These are phyloP conservation scores for Dipodascus albidus DNA, from an alignment of 805 yeast genomes.

Conservation along the genomic window DNA sequence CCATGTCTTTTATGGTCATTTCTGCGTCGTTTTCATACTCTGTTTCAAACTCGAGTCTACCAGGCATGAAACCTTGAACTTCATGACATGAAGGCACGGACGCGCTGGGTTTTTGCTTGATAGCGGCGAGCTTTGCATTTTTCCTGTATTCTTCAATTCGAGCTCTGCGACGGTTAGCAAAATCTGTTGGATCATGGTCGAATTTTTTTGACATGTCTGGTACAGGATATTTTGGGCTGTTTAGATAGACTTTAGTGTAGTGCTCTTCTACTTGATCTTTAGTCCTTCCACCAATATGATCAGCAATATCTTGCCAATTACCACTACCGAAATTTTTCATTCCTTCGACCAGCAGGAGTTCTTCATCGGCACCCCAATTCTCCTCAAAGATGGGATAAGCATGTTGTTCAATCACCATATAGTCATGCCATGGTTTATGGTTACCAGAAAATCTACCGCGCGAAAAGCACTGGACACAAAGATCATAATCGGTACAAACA, in stretches of 20 bases:
- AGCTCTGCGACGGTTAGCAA: slow-evolving; percentile 52
- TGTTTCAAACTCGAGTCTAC: slow-evolving; percentile 89
- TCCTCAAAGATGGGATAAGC: slow-evolving; percentile 83
- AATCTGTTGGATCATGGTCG: slow-evolving; percentile 50
- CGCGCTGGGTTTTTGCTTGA: slow-evolving; percentile 79
- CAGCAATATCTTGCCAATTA: slow-evolving; percentile 97
- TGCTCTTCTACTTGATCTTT: slow-evolving; percentile 88
- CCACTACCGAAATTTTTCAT: slow-evolving; percentile 88
- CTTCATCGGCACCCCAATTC: slow-evolving; percentile 99
- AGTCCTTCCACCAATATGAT: slow-evolving; percentile 84
- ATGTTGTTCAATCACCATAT: slow-evolving; percentile 84
- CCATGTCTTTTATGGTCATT: slow-evolving; percentile 85
- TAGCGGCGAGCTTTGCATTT: slow-evolving; percentile 64
- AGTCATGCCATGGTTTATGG: slow-evolving; percentile 93
- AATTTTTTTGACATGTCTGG: slow-evolving; percentile 77
- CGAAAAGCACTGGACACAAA: slow-evolving; percentile 97
- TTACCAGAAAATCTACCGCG: slow-evolving; percentile 68
- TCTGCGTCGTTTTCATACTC: slow-evolving; percentile 98
- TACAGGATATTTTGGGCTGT: slow-evolving; percentile 68
- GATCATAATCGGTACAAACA: slow-evolving; percentile 81
- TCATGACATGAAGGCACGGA: slow-evolving; percentile 96
- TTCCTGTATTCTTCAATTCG: slow-evolving; percentile 56
- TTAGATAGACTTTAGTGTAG: slow-evolving; percentile 59
- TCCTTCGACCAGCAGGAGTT: slow-evolving; percentile 76
- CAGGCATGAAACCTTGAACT: slow-evolving; percentile 97